Evolutionary conservation across 176 grass and related monocot genomes (phyloP), one percentile per base, ranked within the genome.

Genomic region (Aegilops bicornis): DNA sequence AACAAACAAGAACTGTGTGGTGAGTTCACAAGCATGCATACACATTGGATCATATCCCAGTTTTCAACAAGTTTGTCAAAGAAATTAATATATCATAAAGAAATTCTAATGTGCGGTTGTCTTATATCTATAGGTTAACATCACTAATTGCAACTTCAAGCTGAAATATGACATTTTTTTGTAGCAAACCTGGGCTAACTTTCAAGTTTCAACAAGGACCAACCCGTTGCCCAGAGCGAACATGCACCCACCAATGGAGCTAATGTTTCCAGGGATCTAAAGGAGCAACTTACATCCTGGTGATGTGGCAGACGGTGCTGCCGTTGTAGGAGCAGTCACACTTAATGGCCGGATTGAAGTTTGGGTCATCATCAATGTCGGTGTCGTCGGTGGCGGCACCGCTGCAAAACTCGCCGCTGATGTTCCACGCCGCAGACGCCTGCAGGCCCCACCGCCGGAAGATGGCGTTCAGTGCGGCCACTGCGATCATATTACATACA

Each of bases 351-450:
- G 89, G 94, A 43, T 92, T 94, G 79, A 90, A 68, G 24, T 23
- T 0, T 5, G 3, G 2, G 25, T 81, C 70, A 19, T 13, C 3
- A 71, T 90, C 89, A 15, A 92, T 6, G 12, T 11, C 2, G 62
- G n/a, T 84, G 3, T 20, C 4, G 79, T 92, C 89, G 77, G 83
- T 35, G 56, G 94, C 89, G 37, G 32, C 68, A 70, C 94, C 94
- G 79, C 83, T 94, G 86, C 94, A 94, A 9, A 83, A 91, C 29
- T 97, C 85, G 66, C 94, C 91, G 80, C 87, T 97, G 81, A 80
- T 92, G 83, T 94, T 97, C 94, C 94, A 97, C 17, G 88, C 35
- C n/a, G 64, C 15, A 3, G 85, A 24, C 48, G 86, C 82, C 58
- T n/a, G 69, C 77, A 20, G 0, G 31, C 82, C 88, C 79, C 88